Conservation (phyloP, 345 rosid genomes). For the Citrus australasica region DNA sequence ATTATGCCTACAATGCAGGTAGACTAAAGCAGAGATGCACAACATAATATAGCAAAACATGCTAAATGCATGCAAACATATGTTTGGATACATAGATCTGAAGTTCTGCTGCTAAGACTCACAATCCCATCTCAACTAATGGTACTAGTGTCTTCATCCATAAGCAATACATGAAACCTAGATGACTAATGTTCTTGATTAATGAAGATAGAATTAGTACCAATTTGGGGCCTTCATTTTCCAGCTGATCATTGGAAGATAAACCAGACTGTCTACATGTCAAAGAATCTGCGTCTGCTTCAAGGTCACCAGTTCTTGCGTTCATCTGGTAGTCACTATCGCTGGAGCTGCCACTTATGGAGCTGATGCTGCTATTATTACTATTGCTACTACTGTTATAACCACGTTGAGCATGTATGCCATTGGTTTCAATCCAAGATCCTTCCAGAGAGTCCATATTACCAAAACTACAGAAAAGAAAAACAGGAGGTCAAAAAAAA, state of each 20-base stretch:
- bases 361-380: conserved; percentile 87
- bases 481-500: background rate
- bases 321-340: conserved; percentile 78
- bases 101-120: background rate
- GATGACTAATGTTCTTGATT: background rate
- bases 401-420: conserved; percentile 50
- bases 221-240: conserved; percentile 63
- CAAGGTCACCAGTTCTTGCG: conserved; percentile 77
- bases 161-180: background rate
- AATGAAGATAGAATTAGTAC: conserved; percentile 39
- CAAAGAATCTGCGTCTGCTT: conserved; percentile 98
- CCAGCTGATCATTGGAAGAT: conserved; percentile 67
- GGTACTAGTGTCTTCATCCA: background rate
- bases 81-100: background rate
- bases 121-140: too few relatives aligned
- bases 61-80: background rate
- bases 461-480: conserved; percentile 56
- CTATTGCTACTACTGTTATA: conserved; percentile 94
- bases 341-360: conserved; percentile 84
- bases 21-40: background rate
- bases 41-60: background rate
- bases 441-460: conserved; percentile 60
- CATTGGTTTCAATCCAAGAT: conserved; percentile 61
- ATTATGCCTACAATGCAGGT: background rate
- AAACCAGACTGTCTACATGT: conserved; percentile 89